Evolutionary conservation across 768 basidiomycete species (phyloP).

Genomic region (Lactifluus pinguis): DNA sequence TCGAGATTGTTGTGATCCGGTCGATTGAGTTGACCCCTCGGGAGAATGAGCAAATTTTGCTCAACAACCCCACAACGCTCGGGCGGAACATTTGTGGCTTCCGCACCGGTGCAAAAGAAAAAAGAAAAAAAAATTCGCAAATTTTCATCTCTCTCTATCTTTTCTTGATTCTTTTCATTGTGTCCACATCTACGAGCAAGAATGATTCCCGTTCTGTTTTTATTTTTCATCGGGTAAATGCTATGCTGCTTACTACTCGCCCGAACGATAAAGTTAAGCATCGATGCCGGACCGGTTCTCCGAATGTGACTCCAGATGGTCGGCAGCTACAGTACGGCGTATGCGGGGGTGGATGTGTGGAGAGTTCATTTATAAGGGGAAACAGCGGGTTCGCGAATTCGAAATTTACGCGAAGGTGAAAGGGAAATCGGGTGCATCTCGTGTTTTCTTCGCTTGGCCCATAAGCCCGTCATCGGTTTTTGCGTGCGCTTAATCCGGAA

Average conservation of each 20-base stretch:
- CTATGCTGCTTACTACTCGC: too few relatives aligned
- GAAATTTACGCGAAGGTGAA: too few relatives aligned
- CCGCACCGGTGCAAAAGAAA: too few relatives aligned
- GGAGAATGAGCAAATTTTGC: background rate
- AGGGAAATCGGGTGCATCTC: too few relatives aligned
- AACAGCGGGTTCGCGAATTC: too few relatives aligned
- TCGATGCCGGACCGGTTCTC: background rate
- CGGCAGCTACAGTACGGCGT: background rate
- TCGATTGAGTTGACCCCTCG: slow-evolving; percentile 1
- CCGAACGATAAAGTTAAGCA: background rate
- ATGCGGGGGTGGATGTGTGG: background rate
- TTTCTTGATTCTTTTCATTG: background rate
- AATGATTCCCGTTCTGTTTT: background rate
- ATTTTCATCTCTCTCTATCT: background rate
- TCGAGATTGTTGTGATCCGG: background rate
- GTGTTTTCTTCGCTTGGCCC: too few relatives aligned
- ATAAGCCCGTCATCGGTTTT: background rate
- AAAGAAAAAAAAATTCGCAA: too few relatives aligned
- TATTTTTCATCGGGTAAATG: background rate
- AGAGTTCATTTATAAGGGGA: too few relatives aligned
- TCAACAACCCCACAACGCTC: background rate
- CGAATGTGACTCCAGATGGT: background rate
- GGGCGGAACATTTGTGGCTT: too few relatives aligned
- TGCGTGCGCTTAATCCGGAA: background rate
- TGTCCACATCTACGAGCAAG: background rate